Evolutionary conservation across 2,329 filamentous ascomycete species (phyloP).

Genomic region (Gyromitra esculenta): DNA sequence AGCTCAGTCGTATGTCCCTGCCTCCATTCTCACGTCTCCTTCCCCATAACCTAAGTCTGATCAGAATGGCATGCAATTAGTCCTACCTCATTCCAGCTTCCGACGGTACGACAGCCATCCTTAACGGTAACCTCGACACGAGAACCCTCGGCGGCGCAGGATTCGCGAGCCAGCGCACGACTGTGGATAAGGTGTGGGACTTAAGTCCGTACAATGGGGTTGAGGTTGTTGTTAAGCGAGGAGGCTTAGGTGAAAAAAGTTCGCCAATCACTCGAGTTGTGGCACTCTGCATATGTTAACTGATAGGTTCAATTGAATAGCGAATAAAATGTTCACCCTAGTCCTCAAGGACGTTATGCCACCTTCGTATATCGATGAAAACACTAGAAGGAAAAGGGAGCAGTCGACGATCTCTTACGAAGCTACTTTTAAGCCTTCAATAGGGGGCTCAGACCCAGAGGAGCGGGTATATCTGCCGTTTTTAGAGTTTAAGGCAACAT

Average conservation of each 20-base stretch:
- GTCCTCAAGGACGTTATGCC: slow-evolving; percentile 76
- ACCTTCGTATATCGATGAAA: slow-evolving; percentile 63
- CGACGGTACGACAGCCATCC: slow-evolving; percentile 63
- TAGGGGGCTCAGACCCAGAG: slow-evolving; percentile 55
- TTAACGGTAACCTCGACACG: slow-evolving; percentile 77
- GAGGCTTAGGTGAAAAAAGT: slow-evolving; percentile 2
- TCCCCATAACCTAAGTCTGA: slow-evolving; percentile 2
- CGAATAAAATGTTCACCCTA: slow-evolving; percentile 76
- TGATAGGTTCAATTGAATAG: slow-evolving; percentile 58
- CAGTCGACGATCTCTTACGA: slow-evolving; percentile 79
- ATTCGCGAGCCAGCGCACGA: slow-evolving; percentile 80
- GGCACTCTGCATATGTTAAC: neutral
- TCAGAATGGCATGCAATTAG: slow-evolving; percentile 58
- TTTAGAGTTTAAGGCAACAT: slow-evolving; percentile 74
- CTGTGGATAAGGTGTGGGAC: slow-evolving; percentile 70
- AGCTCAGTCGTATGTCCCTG: slow-evolving; percentile 69
- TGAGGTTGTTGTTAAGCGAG: slow-evolving; percentile 31
- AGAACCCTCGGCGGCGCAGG: slow-evolving; percentile 79
- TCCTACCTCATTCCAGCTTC: slow-evolving; percentile 63
- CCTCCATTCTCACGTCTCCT: slow-evolving; percentile 58
- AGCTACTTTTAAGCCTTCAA: slow-evolving; percentile 68
- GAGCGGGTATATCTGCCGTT: slow-evolving; percentile 69
- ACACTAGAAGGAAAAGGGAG: slow-evolving; percentile 64
- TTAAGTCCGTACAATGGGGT: slow-evolving; percentile 70
- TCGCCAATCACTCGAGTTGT: neutral